Base-by-base conservation (phyloP, 176 grass and related monocot species). In the Cenchrus purpureus region DNA sequence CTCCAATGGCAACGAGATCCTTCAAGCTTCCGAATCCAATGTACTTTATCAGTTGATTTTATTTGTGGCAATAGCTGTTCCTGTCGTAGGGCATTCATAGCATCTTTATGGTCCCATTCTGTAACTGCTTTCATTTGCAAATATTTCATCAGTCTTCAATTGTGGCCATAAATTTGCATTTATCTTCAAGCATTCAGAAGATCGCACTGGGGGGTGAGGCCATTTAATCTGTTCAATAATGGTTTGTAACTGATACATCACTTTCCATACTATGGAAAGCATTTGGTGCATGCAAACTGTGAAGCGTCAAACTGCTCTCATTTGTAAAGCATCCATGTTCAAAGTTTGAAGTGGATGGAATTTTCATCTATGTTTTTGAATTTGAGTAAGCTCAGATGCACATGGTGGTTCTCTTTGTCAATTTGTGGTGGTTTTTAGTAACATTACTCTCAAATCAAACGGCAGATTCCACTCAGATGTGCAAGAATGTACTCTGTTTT, bases 11-110 rank as follows among this genome's bases (percentile, higher is more conserved):
- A 22, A 82, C 59, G 2, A 88, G 97, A 85, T 98, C 93, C 52
- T 95, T 98, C 90, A 98, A 98, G 42, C 91, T 98, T 29, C 95
- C 91, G 28, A 98, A 98, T 76, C 95, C 95, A 74, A 95, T 98
- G 91, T 98, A 98, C 59, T 93, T 90, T 64, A 77, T 95, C 70
- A 68, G 88, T 67, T 98, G 83, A 95, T 43, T 81, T 71, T 44
- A 17, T 65, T 67, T 4, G 10, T 59, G 64, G 50, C n/a, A n/a
- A 11, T 12, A 2, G 5, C 15, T 32, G 71, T 40, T 48, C 49
- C 22, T 37, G 10, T 40, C 0, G 5, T 34, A 44, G 19, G 71
- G 7, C 4, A 52, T 54, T 77, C 43, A 5, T 58, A 54, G 25
- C 46, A 65, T 73, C 28, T 20, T n/a, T 53, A 31, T 74, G 68